Evolutionary conservation across 768 basidiomycete species (phyloP).

Genomic region (Trametes cinnabarina): DNA sequence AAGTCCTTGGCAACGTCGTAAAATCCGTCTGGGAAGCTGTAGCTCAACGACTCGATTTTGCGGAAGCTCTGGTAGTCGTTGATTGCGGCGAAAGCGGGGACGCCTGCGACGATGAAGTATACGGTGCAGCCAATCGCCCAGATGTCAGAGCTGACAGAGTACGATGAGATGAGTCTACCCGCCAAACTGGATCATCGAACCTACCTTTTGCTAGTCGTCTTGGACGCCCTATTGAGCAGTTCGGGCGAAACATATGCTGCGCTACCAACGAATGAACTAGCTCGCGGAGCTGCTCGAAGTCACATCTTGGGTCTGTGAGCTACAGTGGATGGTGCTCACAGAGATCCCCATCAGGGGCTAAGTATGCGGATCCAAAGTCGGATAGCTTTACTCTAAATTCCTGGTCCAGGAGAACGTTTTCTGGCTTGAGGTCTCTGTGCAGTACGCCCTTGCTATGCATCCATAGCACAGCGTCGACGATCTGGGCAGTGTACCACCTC

Average conservation of each 20-base stretch:
- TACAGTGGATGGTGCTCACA: neutral
- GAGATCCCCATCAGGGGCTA: constrained; percentile 11
- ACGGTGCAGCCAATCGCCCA: constrained; percentile 16
- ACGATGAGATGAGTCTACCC: neutral
- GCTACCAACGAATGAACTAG: constrained; percentile 16
- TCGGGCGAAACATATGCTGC: constrained; percentile 18
- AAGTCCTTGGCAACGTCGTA: constrained; percentile 13
- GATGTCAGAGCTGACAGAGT: constrained; percentile 5
- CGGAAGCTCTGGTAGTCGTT: constrained; percentile 21
- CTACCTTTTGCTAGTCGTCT: constrained; percentile 15
- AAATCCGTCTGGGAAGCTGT: constrained; percentile 11
- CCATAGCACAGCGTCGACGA: constrained; percentile 14
- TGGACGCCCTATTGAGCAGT: constrained; percentile 10
- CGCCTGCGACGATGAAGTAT: constrained; percentile 12
- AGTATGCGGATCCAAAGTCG: constrained; percentile 17
- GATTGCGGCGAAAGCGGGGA: constrained; percentile 11
- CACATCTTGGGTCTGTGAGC: neutral
- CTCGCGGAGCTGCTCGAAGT: constrained; percentile 1
- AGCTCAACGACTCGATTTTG: constrained; percentile 17
- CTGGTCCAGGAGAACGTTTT: constrained; percentile 10
- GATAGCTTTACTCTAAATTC: constrained; percentile 9
- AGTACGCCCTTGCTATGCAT: constrained; percentile 16
- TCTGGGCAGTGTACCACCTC: constrained; percentile 14
- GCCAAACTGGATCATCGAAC: neutral
- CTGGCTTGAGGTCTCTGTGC: constrained; percentile 16